Conservation (phyloP, 306 rosid genomes). For the Vigna trinervia region DNA sequence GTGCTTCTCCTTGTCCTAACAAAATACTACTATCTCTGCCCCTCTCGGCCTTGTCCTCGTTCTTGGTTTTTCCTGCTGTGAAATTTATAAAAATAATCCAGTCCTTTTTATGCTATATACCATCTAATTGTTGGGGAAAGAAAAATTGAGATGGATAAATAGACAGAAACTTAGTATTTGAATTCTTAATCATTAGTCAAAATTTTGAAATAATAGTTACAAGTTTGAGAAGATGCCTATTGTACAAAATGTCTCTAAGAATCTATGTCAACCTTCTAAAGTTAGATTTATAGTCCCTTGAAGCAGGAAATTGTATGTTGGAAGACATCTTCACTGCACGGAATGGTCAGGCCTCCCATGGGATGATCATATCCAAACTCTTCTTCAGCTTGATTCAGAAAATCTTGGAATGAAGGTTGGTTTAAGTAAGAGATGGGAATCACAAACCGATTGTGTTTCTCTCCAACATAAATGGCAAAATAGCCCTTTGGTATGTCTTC, state of each 20-base stretch:
- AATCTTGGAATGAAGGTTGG: conserved; percentile 52
- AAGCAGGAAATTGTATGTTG: conserved; percentile 36
- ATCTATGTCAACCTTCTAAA: neutral
- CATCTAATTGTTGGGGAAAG: neutral
- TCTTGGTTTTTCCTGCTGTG: neutral
- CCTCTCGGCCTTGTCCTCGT: neutral
- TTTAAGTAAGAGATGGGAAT: conserved; percentile 55
- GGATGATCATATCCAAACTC: conserved; percentile 63
- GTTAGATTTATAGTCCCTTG: neutral
- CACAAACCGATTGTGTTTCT: conserved; percentile 47
- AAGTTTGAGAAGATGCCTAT: neutral
- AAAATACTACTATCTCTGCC: neutral
- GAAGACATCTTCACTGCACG: conserved; percentile 48
- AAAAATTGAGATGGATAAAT: neutral
- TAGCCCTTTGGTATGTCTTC: conserved; percentile 49
- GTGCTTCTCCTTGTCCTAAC: neutral
- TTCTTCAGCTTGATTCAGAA: conserved; percentile 46
- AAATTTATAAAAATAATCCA: neutral
- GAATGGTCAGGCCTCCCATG: conserved; percentile 58
- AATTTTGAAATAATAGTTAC: conserved; percentile 1
- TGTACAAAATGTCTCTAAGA: conserved; percentile 9
- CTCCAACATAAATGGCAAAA: conserved; percentile 58
- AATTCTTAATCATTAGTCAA: neutral
- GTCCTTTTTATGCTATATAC: neutral
- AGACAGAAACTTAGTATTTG: neutral